Evolutionary conservation across 1,284 basidiomycete genomes (phyloP).

Genomic region (Microbotryomycetes sp.): DNA sequence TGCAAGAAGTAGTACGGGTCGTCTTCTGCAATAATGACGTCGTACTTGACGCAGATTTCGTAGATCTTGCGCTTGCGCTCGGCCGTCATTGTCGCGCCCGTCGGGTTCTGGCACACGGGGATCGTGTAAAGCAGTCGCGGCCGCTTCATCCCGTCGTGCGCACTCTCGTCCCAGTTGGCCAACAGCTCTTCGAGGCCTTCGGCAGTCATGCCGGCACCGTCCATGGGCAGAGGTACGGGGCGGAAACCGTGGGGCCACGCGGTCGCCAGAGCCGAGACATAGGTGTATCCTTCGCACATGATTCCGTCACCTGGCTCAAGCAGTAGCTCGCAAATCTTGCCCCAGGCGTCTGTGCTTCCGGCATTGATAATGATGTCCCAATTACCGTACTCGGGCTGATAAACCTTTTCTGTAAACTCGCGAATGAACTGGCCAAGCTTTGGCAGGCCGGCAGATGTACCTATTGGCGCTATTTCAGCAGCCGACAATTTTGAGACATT

Average conservation of each 20-base stretch:
- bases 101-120: conserved; percentile 71
- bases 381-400: conserved; percentile 61
- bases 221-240: conserved; percentile 59
- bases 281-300: conserved; percentile 53
- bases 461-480: conserved; percentile 10
- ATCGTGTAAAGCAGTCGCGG: conserved; percentile 69
- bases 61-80: conserved; percentile 70
- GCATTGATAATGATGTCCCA: conserved; percentile 54
- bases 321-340: conserved; percentile 51
- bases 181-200: conserved; percentile 56
- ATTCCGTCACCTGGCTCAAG: conserved; percentile 67
- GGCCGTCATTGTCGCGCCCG: conserved; percentile 54
- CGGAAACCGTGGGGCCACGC: conserved; percentile 30
- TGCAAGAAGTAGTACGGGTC: conserved; percentile 67
- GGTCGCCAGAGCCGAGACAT: conserved; percentile 41
- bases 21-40: conserved; percentile 41
- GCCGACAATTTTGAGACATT: background rate
- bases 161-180: conserved; percentile 57
- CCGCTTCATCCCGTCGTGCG: conserved; percentile 51
- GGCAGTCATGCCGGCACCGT: conserved; percentile 61
- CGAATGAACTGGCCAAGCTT: conserved; percentile 51
- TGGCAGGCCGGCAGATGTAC: conserved; percentile 51
- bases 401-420: conserved; percentile 57
- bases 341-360: conserved; percentile 71
- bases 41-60: conserved; percentile 67